phyloP scores from a whole-genome alignment of 2,329 filamentous ascomycete species.

The Albophoma yamanashiensis region DNA sequence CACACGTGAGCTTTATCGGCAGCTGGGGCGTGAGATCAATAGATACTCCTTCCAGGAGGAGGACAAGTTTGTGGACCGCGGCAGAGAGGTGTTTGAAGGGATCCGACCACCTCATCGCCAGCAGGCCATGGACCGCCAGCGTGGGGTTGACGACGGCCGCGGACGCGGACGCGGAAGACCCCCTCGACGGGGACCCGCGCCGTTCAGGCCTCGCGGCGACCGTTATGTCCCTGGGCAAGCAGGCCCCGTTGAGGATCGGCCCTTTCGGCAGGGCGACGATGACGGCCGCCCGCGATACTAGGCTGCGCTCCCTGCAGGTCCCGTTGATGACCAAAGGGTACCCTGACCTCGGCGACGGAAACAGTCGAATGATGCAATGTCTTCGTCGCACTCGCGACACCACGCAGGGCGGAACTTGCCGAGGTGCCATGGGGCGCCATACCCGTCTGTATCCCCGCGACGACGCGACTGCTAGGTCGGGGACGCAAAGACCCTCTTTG shows the following conservation, averaged over 20 bases:
- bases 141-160: conserved; percentile 16
- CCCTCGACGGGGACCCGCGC: conserved; percentile 12
- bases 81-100: conserved; percentile 57
- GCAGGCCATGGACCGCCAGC: conserved; percentile 21
- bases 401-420: neutral
- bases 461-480: neutral
- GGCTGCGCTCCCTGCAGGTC: neutral
- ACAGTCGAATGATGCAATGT: neutral
- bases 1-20: conserved; percentile 26
- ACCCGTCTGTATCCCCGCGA: neutral
- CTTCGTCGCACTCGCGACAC: neutral
- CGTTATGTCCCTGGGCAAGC: conserved; percentile 7
- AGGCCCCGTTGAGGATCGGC: conserved; percentile 8
- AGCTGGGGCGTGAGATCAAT: conserved; percentile 43
- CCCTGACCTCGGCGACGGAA: neutral
- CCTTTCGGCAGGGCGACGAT: conserved; percentile 1
- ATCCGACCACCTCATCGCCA: conserved; percentile 50
- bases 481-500: neutral
- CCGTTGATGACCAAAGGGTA: neutral
- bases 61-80: conserved; percentile 58
- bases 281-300: neutral
- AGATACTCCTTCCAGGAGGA: conserved; percentile 64
- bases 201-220: conserved; percentile 11
- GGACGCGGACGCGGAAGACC: conserved; percentile 17
- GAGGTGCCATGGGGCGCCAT: neutral